These are phyloP conservation scores for Lyophyllum semitale DNA, from an alignment of 768 basidiomycete species.

Conservation along the genomic window DNA sequence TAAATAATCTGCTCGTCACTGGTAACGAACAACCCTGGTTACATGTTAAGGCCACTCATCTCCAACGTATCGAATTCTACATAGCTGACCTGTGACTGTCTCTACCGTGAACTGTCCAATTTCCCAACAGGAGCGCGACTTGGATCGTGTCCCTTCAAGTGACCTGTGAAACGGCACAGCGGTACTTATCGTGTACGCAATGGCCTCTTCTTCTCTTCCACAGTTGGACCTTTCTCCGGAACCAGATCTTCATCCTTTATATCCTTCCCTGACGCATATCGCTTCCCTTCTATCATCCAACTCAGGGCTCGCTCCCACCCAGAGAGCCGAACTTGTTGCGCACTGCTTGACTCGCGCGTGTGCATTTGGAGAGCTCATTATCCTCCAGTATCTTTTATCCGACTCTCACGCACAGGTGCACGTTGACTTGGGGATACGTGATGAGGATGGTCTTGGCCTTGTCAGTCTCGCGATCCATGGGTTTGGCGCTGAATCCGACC, in stretches of 20 bases:
- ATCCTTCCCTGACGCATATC: conserved; percentile 68
- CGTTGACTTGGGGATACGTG: conserved; percentile 69
- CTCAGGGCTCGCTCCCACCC: conserved; percentile 66
- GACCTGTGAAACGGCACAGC: not conserved
- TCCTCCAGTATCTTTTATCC: conserved; percentile 71
- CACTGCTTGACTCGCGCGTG: conserved; percentile 79
- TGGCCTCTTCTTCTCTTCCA: conserved; percentile 21
- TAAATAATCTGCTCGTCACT: not conserved
- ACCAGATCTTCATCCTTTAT: conserved; percentile 79
- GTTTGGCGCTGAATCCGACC: conserved; percentile 79
- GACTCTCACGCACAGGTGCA: conserved; percentile 66
- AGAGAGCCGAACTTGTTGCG: conserved; percentile 69
- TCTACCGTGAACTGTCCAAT: not conserved
- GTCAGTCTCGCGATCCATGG: conserved; percentile 80
- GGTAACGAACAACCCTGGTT: conserved; percentile 8
- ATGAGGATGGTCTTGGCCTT: conserved; percentile 86
- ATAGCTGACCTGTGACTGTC: not conserved
- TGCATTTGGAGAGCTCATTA: conserved; percentile 72
- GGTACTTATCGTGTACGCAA: not conserved
- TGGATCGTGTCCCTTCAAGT: not conserved
- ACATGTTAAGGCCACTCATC: conserved; percentile 5
- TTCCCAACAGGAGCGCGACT: not conserved
- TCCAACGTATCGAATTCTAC: not conserved
- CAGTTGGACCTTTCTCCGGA: conserved; percentile 65
- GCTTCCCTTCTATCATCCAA: conserved; percentile 62